Conservation (phyloP, 2,329 filamentous ascomycete genomes). For the Escovopsis sp. region DNA sequence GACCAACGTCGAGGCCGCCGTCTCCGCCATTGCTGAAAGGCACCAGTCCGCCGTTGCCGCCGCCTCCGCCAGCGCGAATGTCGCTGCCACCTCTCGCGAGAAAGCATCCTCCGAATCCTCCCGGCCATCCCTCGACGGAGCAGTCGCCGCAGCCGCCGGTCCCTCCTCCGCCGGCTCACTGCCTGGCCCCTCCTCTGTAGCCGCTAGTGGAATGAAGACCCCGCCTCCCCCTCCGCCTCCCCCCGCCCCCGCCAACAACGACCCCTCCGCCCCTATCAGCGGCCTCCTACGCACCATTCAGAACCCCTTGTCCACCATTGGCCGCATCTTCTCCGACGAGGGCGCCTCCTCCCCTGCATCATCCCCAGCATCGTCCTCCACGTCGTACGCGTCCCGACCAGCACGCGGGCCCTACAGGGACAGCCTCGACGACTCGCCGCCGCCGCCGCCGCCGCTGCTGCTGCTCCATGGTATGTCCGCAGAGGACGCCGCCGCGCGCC, state of each 20-base stretch:
- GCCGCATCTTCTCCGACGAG: slow-evolving; percentile 78
- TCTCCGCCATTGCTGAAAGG: slow-evolving; percentile 87
- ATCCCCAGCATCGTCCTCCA: slow-evolving; percentile 20
- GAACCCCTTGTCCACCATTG: slow-evolving; percentile 77
- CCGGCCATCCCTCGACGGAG: slow-evolving; percentile 28
- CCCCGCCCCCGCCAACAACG: too few species aligned
- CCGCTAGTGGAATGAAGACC: too few species aligned
- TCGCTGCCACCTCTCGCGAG: slow-evolving; percentile 21
- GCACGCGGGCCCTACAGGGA: slow-evolving; percentile 6
- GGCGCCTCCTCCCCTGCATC: slow-evolving; percentile 26
- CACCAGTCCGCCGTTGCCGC: slow-evolving; percentile 36
- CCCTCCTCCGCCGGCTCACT: slow-evolving; percentile 10
- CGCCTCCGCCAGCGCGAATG: too few species aligned
- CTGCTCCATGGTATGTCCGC: slow-evolving; percentile 42
- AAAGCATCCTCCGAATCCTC: slow-evolving; percentile 20
- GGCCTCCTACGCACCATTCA: slow-evolving; percentile 84
- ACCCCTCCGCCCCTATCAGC: slow-evolving; percentile 49
- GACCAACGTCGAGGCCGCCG: slow-evolving; percentile 85
- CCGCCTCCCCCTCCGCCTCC: too few species aligned
- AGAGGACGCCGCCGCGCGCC: slow-evolving; percentile 76
- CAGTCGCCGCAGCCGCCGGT: too few species aligned
- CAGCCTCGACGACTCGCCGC: slow-evolving; percentile 5
- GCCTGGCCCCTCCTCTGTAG: too few species aligned
- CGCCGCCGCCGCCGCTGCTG: slow-evolving; percentile 2
- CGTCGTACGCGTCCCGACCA: slow-evolving; percentile 1